phyloP scores from a whole-genome alignment of 441 rosid species.

The Dalechampia spathulata region DNA sequence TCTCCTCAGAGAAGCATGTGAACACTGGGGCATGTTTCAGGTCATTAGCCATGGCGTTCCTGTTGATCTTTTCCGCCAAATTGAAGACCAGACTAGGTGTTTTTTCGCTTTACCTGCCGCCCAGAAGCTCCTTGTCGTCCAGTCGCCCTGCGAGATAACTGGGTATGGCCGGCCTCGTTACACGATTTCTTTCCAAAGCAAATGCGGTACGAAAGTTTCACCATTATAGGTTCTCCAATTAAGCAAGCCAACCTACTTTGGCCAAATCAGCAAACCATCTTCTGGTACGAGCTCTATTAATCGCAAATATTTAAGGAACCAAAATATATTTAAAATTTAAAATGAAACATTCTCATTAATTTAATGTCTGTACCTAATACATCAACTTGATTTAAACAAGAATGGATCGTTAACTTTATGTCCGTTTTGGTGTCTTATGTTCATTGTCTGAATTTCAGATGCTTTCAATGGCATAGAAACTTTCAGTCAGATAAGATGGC shows the following conservation, averaged over 20 bases:
- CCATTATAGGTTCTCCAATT: constrained; percentile 49
- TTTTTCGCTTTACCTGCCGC: constrained; percentile 51
- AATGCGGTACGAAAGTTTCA: constrained; percentile 91
- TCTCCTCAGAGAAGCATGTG: constrained; percentile 51
- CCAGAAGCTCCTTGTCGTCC: constrained; percentile 47
- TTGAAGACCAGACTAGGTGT: constrained; percentile 24
- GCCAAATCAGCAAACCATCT: constrained; percentile 40
- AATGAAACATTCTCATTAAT: no score
- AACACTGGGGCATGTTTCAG: constrained; percentile 68
- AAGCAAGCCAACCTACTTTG: constrained; percentile 59
- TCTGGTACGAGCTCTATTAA: constrained; percentile 35
- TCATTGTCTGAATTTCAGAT: no score
- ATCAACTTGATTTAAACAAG: no score
- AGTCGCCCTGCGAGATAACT: constrained; percentile 41
- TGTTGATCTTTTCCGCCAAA: constrained; percentile 26
- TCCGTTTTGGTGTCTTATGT: no score
- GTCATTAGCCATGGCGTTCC: constrained; percentile 65
- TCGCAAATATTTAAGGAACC: not conserved
- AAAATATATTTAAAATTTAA: no score
- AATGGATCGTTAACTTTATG: no score
- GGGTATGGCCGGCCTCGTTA: constrained; percentile 69
- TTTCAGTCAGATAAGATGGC: no score
- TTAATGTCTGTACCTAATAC: no score
- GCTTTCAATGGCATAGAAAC: no score
- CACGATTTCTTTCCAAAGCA: constrained; percentile 50